A percentile compares a stretch with the other conserved stretches of the same genome.
These are phyloP conservation scores for Juglanconis sp. DNA, from an alignment of 2,329 filamentous ascomycete species.

Conservation along the genomic window DNA sequence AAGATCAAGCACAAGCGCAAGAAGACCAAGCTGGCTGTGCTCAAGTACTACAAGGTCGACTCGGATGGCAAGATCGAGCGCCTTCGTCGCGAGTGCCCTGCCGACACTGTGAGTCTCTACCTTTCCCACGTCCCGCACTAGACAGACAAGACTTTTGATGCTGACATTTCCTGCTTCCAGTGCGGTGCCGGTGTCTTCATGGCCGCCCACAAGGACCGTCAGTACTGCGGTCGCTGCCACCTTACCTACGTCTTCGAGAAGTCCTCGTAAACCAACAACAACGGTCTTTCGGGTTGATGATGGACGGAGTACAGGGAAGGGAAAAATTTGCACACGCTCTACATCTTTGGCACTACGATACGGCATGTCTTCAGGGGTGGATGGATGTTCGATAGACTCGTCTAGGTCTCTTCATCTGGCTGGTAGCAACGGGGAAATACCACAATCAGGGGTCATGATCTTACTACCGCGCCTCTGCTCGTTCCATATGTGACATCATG, in stretches of 20 bases:
- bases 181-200: slow-evolving; percentile 99
- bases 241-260: slow-evolving; percentile 73
- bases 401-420: slow-evolving; percentile 12
- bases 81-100: slow-evolving; percentile 94
- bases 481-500: not conserved
- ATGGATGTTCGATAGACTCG: slow-evolving; percentile 8
- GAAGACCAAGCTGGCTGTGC: slow-evolving; percentile 99
- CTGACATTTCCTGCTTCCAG: slow-evolving; percentile 47
- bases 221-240: slow-evolving; percentile 84
- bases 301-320: slow-evolving; percentile 16
- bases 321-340: slow-evolving; percentile 10
- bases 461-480: not conserved
- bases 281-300: slow-evolving; percentile 13
- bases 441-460: slow-evolving; percentile 10
- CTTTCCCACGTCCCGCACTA: not conserved
- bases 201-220: slow-evolving; percentile 99
- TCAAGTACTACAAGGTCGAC: slow-evolving; percentile 99
- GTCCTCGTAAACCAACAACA: slow-evolving; percentile 41
- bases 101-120: slow-evolving; percentile 68
- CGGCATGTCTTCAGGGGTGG: slow-evolving; percentile 1
- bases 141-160: not conserved
- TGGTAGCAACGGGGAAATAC: slow-evolving; percentile 8
- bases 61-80: slow-evolving; percentile 99
- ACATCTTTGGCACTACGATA: slow-evolving; percentile 6
- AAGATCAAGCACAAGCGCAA: slow-evolving; percentile 99